Evolutionary conservation across 2,329 filamentous ascomycete genomes (phyloP).

Genomic region (Allantophomopsis lycopodina): DNA sequence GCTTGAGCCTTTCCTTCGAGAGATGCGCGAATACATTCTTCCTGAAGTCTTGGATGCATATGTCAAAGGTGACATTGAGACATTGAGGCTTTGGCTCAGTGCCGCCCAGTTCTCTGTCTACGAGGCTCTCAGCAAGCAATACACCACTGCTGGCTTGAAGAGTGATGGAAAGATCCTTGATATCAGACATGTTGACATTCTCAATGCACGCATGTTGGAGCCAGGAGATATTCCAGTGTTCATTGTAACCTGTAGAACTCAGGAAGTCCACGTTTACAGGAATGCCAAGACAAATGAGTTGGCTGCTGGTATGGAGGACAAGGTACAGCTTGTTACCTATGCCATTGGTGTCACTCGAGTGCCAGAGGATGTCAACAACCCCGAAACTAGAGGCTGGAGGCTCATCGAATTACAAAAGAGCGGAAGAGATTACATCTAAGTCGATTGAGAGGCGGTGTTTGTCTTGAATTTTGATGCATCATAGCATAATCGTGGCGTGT

Average conservation of each 20-base stretch:
- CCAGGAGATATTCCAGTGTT: conserved; percentile 88
- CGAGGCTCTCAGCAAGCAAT: conserved; percentile 91
- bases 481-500: no score
- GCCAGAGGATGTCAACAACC: conserved; percentile 91
- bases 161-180: conserved; percentile 92
- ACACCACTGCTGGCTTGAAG: conserved; percentile 82
- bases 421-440: conserved; percentile 71
- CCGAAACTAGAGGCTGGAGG: conserved; percentile 92
- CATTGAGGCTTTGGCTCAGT: conserved; percentile 87
- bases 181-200: conserved; percentile 84
- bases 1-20: conserved; percentile 84
- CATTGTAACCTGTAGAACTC: conserved; percentile 90
- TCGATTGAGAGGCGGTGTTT: not conserved
- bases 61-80: conserved; percentile 87
- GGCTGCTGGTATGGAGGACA: conserved; percentile 96
- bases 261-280: conserved; percentile 94
- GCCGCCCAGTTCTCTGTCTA: conserved; percentile 96
- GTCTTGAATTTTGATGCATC: not conserved
- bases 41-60: conserved; percentile 96
- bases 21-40: conserved; percentile 94
- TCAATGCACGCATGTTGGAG: conserved; percentile 68
- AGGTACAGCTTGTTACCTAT: conserved; percentile 95
- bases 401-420: conserved; percentile 98
- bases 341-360: conserved; percentile 91
- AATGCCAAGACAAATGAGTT: conserved; percentile 83